Evolutionary conservation across 2,329 filamentous ascomycete species (phyloP).

Genomic region (Aspergillus calidoustus): DNA sequence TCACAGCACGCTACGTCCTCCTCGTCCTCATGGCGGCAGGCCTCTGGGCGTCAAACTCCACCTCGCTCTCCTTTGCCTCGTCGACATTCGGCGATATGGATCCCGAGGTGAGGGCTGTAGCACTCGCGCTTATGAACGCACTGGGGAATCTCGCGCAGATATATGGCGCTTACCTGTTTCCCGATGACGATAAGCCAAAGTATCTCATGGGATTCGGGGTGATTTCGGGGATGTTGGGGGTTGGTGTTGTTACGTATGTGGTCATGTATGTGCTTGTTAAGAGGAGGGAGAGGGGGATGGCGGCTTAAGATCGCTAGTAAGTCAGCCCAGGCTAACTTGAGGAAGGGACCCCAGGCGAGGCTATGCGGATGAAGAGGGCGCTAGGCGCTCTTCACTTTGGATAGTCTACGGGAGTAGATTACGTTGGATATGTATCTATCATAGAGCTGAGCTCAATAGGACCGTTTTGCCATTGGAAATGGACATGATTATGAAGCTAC

Average conservation of each 20-base stretch:
- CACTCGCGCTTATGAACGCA: slow-evolving; percentile 5
- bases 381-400: no score
- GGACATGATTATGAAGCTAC: no score
- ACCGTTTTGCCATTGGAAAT: no score
- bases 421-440: no score
- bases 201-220: slow-evolving; percentile 4
- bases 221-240: background rate
- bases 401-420: no score
- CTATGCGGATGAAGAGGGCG: no score
- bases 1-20: background rate
- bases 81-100: slow-evolving; percentile 1
- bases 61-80: background rate
- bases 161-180: slow-evolving; percentile 5
- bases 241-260: background rate
- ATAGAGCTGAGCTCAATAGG: no score
- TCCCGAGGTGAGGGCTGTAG: background rate
- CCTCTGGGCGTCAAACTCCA: slow-evolving; percentile 1
- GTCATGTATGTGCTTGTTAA: background rate
- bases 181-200: background rate
- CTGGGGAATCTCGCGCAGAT: slow-evolving; percentile 4
- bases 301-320: no score
- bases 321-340: no score
- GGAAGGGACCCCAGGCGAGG: no score
- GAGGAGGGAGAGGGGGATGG: background rate
- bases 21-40: slow-evolving; percentile 12